phyloP scores from a whole-genome alignment of 768 basidiomycete genomes.

The Dentipellis sp. region DNA sequence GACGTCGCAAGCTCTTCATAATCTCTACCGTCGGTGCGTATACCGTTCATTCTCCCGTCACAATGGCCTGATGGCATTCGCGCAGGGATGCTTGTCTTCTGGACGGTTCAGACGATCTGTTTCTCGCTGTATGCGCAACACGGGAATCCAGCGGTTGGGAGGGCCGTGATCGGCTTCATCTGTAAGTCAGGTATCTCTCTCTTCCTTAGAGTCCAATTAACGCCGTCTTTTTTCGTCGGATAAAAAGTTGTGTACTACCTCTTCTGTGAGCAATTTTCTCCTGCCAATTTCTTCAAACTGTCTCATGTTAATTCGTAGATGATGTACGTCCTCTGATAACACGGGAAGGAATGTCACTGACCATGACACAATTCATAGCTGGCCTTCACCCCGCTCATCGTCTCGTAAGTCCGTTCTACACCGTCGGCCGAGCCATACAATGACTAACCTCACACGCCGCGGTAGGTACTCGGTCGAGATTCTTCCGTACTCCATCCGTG shows the following conservation, averaged over 20 bases:
- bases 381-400: constrained; percentile 29
- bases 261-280: neutral
- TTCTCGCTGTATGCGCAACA: constrained; percentile 22
- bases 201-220: neutral
- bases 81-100: constrained; percentile 26
- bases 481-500: constrained; percentile 31
- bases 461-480: constrained; percentile 31
- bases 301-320: neutral
- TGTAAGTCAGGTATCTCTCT: neutral
- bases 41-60: neutral
- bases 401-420: constrained; percentile 9
- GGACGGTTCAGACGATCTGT: constrained; percentile 29
- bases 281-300: neutral
- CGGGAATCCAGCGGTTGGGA: constrained; percentile 22
- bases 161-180: constrained; percentile 38
- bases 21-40: constrained; percentile 17
- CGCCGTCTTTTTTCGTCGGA: too few relatives aligned
- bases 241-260: neutral
- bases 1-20: constrained; percentile 10
- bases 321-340: neutral
- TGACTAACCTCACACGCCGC: neutral
- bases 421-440: neutral
- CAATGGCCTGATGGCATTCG: neutral
- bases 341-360: neutral
- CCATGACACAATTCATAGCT: constrained; percentile 8